Evolutionary conservation across 768 basidiomycete genomes (phyloP).

Genomic region (Suillus lakei): DNA sequence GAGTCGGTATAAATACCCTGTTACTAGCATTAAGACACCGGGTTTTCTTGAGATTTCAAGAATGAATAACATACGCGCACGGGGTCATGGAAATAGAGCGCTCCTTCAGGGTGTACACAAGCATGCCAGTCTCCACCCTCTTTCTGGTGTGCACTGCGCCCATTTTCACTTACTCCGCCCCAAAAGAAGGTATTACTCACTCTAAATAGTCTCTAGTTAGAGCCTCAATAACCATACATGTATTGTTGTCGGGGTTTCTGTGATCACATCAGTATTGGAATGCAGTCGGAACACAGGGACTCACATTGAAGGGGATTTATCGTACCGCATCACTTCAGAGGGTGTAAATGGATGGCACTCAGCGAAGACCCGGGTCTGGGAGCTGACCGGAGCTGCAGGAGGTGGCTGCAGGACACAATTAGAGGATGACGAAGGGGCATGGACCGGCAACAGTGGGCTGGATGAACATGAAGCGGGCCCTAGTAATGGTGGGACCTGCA

Average conservation of each 20-base stretch:
- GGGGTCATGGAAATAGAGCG: conserved; percentile 52
- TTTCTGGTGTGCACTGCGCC: neutral
- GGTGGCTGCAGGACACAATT: neutral
- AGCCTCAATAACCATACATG: neutral
- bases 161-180: neutral
- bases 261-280: neutral
- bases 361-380: neutral
- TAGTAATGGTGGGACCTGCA: neutral
- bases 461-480: neutral
- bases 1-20: conserved; percentile 55
- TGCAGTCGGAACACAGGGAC: neutral
- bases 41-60: neutral
- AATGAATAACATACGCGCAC: conserved; percentile 37
- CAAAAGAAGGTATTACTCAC: neutral
- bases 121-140: conserved; percentile 38
- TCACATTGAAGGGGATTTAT: neutral
- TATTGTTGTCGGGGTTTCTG: neutral
- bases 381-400: too few species aligned
- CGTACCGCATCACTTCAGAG: conserved; percentile 3
- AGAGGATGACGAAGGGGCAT: neutral
- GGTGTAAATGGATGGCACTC: neutral
- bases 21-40: neutral
- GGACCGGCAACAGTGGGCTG: neutral
- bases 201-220: neutral
- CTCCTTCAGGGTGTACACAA: conserved; percentile 58